Base-by-base conservation (phyloP, 768 basidiomycete species). In the Naganishia vaughanmartiniae region DNA sequence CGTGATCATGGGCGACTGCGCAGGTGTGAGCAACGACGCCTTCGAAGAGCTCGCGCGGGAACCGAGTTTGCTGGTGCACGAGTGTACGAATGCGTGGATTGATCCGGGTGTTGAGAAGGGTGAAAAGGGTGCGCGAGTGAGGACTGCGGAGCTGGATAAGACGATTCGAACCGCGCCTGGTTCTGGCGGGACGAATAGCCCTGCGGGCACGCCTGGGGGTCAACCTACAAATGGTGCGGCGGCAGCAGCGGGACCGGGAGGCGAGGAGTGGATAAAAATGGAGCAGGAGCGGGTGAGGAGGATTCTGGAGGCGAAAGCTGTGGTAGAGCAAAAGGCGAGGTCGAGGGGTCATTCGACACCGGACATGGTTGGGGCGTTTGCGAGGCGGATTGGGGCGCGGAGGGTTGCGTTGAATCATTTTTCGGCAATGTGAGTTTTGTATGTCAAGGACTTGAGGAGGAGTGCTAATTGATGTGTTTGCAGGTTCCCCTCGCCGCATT, bases 81-180 rank as follows among this genome's bases (percentile, higher is more conserved):
- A 81, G 69, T 78, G 78, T 65, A 81, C 80, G n/a, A 81, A 79
- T 66, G 77, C 76, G n/a, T 73, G 75, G 67, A 76, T 81, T 24
- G 74, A 79, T 31, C 87, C 89, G 12, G 88, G 88, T 55, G 85
- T 89, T 56, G 87, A 86, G 77, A 86, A 84, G 66, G 85, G 87
- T 0, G 87, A 87, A 68, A 90, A 89, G 79, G 86, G 89, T 17
- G 85, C 79, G 73, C 77, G 77, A 33, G 67, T 75, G 46, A 66
- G 81, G 15, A 73, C 87, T 30, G 84, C 85, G 24, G 91, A 91
- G 69, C 78, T 91, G 24, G 90, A 90, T 77, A 79, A 74, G 24
- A 77, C 73, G 51, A 42, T 42, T 67, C 82, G 54, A 76, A 78
- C 9, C 2, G 17, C 42, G 42, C 42, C 42, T 42, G 42, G 2